phyloP scores from a whole-genome alignment of 2,329 filamentous ascomycete genomes.

The Lachnellula occidentalis region DNA sequence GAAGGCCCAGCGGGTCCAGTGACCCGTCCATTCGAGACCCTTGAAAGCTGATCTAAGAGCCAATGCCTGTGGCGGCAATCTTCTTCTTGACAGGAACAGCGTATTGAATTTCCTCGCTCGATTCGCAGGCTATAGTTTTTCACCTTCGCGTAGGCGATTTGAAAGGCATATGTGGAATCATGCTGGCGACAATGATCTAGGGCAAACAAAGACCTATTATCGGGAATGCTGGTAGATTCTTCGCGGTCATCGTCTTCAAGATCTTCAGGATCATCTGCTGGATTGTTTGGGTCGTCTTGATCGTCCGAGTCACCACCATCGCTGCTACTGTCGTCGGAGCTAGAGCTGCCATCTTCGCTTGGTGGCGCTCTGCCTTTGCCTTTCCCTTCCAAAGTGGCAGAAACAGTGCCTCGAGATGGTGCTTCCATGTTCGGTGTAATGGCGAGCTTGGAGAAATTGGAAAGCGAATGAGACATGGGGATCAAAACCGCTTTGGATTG shows the following conservation, averaged over 20 bases:
- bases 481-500: slow-evolving; percentile 8
- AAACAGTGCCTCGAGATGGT: slow-evolving; percentile 12
- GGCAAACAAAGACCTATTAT: slow-evolving; percentile 13
- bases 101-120: slow-evolving; percentile 9
- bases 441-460: slow-evolving; percentile 28
- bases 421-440: slow-evolving; percentile 25
- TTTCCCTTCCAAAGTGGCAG: slow-evolving; percentile 9
- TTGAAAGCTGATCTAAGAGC: slow-evolving; percentile 20
- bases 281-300: slow-evolving; percentile 1
- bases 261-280: no score
- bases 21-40: slow-evolving; percentile 1
- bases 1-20: neutral
- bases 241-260: neutral
- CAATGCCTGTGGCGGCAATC: slow-evolving; percentile 23
- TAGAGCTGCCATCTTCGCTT: slow-evolving; percentile 5
- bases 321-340: slow-evolving; percentile 3
- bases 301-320: slow-evolving; percentile 6
- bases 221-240: neutral
- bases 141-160: slow-evolving; percentile 25
- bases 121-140: slow-evolving; percentile 23
- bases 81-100: slow-evolving; percentile 18
- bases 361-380: slow-evolving; percentile 18
- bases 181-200: slow-evolving; percentile 24
- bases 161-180: slow-evolving; percentile 24
- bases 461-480: slow-evolving; percentile 27